Conservation (phyloP, 2,329 filamentous ascomycete species). For the Aspergillus brasiliensis region DNA sequence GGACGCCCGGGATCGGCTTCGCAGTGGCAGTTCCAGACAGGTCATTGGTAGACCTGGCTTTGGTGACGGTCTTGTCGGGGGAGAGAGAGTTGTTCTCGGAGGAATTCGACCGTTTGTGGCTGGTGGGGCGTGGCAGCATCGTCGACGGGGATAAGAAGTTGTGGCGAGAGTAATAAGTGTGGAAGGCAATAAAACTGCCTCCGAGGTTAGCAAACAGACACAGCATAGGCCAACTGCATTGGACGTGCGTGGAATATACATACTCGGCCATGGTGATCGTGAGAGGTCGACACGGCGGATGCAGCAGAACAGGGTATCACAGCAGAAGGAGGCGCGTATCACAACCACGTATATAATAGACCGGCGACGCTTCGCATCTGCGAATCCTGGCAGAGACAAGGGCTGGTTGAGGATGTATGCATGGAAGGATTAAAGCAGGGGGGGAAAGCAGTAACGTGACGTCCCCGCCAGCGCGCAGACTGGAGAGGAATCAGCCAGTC, state of each 20-base stretch:
- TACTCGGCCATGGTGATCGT: slow-evolving; percentile 43
- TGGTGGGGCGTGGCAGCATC: slow-evolving; percentile 39
- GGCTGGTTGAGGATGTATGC: slow-evolving; percentile 21
- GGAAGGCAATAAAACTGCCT: slow-evolving; percentile 42
- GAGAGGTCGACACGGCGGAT: slow-evolving; percentile 15
- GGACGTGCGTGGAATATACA: slow-evolving; percentile 18
- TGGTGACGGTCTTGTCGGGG: slow-evolving; percentile 42
- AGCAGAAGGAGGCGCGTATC: slow-evolving; percentile 14
- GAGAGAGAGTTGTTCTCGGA: slow-evolving; percentile 38
- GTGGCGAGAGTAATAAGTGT: slow-evolving; percentile 37
- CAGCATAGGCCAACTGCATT: not conserved
- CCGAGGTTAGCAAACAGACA: slow-evolving; percentile 19
- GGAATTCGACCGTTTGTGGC: slow-evolving; percentile 42
- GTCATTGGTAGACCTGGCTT: slow-evolving; percentile 49
- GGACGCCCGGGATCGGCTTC: slow-evolving; percentile 25
- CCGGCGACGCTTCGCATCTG: slow-evolving; percentile 20
- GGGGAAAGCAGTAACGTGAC: slow-evolving; percentile 14
- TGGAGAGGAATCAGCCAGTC: slow-evolving; percentile 17
- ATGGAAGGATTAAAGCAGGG: slow-evolving; percentile 16
- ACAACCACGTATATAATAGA: slow-evolving; percentile 19
- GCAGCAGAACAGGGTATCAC: slow-evolving; percentile 22
- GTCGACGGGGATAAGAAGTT: slow-evolving; percentile 40
- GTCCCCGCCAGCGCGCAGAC: slow-evolving; percentile 30
- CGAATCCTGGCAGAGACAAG: slow-evolving; percentile 14
- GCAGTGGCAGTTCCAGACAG: slow-evolving; percentile 39